A percentile compares a stretch with the other conserved stretches of the same genome.
Conservation (phyloP, 129 eudicot species). For the Escallonia herrerae region DNA sequence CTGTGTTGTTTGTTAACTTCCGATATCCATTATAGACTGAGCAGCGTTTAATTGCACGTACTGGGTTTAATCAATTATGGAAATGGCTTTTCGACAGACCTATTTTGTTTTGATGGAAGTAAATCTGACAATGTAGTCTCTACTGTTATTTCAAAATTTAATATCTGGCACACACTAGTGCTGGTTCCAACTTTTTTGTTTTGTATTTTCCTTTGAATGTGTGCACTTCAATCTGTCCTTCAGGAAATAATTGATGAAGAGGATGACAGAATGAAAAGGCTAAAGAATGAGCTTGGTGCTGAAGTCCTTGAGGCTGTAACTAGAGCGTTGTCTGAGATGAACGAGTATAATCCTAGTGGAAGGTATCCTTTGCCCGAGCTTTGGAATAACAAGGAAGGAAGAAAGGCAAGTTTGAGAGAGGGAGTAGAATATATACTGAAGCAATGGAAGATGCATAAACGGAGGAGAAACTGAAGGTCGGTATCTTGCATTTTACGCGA, state of each 20-base stretch:
- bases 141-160: no score
- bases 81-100: no score
- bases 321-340: constrained; percentile 29
- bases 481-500: not conserved
- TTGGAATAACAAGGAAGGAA: constrained; percentile 21
- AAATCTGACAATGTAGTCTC: no score
- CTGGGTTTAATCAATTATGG: no score
- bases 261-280: constrained; percentile 32
- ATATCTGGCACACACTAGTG: no score
- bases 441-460: constrained; percentile 25
- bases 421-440: constrained; percentile 20
- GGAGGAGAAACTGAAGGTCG: constrained; percentile 8
- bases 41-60: no score
- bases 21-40: no score
- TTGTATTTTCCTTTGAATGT: not conserved
- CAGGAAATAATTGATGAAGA: constrained; percentile 33
- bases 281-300: constrained; percentile 21
- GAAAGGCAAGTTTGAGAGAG: constrained; percentile 30
- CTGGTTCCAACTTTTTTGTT: not conserved
- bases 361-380: constrained; percentile 32
- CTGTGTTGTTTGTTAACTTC: no score
- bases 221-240: not conserved
- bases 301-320: constrained; percentile 23
- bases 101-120: no score
- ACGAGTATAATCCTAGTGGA: constrained; percentile 34